Evolutionary conservation across 2,329 filamentous ascomycete species (phyloP), one percentile per base, ranked within the genome.

Genomic region (Fusarium sp.): DNA sequence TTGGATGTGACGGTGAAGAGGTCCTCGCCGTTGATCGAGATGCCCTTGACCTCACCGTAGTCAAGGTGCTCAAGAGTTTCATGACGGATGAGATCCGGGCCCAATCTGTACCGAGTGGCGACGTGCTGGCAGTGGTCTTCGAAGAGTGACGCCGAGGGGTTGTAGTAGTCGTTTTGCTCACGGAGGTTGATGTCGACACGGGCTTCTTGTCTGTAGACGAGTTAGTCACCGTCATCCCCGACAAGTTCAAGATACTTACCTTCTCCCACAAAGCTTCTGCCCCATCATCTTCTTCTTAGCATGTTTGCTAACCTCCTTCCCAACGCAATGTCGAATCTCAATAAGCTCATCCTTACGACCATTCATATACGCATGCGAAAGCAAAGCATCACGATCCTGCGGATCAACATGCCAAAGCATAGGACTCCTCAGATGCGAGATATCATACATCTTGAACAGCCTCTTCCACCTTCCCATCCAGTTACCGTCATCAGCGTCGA

Each of bases 321-420:
- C 93, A 0, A 95, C 93, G 71, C 93, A 94, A 4, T 92, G 91
- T 0, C 87, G 84, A 56, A 96, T 92, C 81, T 95, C 92, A 55
- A 88, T 85, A 10, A 95, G 81, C 76, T 96, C 92, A 7, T 83
- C 81, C 66, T 90, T 87, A n/a, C 90, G 83, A 0, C 87, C 87
- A 20, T 87, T 84, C 65, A 88, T 86, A 75, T 93, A 90, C 0
- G 92, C 88, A 81, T 92, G 93, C 1, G 90, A 91, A 24, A 95
- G 83, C 75, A 96, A 83, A 0, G 91, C 91, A 82, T 96, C 93
- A 2, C 93, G 86, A 80, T 96, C 93, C 1, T 88, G 85, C 0
- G 93, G 93, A 77, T 96, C 93, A 16, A 94, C 86, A 78, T 96
- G 93, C 84, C 94, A 96, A 77, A 95, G 93, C 92, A 96, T 93